These are phyloP conservation scores for Zoysia matrella DNA, from an alignment of 202 grass and related monocot genomes.

Conservation along the genomic window DNA sequence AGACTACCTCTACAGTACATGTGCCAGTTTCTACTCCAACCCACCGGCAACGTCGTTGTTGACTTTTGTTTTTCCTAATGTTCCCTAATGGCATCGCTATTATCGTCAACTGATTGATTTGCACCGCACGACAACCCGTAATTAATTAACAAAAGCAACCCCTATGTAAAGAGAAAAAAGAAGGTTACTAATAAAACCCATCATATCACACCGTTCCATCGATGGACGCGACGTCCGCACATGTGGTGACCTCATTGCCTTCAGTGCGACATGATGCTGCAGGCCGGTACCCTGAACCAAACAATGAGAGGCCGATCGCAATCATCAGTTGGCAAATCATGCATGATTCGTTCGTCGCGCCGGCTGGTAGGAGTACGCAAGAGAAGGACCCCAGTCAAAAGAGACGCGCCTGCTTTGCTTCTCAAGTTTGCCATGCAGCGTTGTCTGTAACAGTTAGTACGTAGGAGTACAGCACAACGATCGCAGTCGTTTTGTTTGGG, in stretches of 20 bases:
- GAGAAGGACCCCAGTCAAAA: neutral
- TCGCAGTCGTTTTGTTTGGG: neutral
- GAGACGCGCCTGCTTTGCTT: neutral
- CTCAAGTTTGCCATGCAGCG: neutral
- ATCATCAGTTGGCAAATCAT: neutral
- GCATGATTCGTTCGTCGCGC: neutral
- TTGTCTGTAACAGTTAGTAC: conserved; percentile 18
- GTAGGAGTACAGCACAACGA: neutral
- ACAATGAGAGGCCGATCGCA: conserved; percentile 1
- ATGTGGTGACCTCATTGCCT: conserved; percentile 27
- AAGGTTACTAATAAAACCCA: conserved; percentile 27
- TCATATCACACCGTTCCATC: neutral
- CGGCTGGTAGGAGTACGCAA: neutral
- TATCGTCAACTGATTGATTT: conserved; percentile 35
- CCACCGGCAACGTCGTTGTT: conserved; percentile 11
- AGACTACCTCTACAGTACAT: neutral
- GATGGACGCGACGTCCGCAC: conserved; percentile 2
- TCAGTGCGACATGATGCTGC: conserved; percentile 41
- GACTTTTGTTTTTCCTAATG: neutral
- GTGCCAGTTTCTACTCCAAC: conserved; percentile 30
- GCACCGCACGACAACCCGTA: neutral
- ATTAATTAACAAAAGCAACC: conserved; percentile 14
- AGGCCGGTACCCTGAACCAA: neutral
- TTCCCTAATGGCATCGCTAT: conserved; percentile 2
- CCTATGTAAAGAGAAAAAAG: conserved; percentile 5